These are phyloP conservation scores for Volvariella volvacea DNA, from an alignment of 1,284 basidiomycete genomes.

Conservation along the genomic window DNA sequence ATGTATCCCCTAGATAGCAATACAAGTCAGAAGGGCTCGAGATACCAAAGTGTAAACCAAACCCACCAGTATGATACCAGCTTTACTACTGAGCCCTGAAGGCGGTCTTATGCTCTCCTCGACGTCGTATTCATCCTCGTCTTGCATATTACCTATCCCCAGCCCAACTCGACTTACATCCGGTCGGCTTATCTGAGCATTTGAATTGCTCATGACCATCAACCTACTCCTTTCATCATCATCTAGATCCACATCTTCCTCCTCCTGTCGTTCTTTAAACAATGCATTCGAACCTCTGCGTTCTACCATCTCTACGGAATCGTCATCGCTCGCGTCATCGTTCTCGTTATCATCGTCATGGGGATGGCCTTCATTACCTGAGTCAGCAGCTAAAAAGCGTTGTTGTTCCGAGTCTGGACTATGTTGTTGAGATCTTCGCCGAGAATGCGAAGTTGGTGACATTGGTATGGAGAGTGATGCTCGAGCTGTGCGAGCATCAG, in stretches of 20 bases:
- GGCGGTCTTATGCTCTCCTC: not conserved
- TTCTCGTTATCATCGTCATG: constrained; percentile 25
- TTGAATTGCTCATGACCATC: not conserved
- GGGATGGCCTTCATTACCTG: constrained; percentile 24
- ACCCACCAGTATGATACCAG: constrained; percentile 80
- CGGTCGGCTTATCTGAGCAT: not conserved
- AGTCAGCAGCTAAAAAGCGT: constrained; percentile 2
- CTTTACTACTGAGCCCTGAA: constrained; percentile 61
- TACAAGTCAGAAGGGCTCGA: constrained; percentile 5
- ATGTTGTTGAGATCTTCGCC: too few relatives aligned
- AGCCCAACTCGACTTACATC: constrained; percentile 11
- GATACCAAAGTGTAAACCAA: constrained; percentile 1
- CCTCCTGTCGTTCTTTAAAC: constrained; percentile 7
- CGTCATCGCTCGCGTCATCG: constrained; percentile 22
- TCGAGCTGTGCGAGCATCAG: constrained; percentile 31
- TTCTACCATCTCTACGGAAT: constrained; percentile 6
- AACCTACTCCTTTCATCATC: too few relatives aligned
- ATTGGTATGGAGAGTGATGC: too few relatives aligned
- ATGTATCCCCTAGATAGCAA: constrained; percentile 67
- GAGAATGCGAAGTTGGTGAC: too few relatives aligned
- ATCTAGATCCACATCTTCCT: too few relatives aligned
- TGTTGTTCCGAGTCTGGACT: too few relatives aligned
- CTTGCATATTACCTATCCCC: constrained; percentile 3
- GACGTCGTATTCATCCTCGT: constrained; percentile 8
- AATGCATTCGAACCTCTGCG: too few relatives aligned